phyloP scores from a whole-genome alignment of 805 yeast species.

The Zygoascus bituminiphila region DNA sequence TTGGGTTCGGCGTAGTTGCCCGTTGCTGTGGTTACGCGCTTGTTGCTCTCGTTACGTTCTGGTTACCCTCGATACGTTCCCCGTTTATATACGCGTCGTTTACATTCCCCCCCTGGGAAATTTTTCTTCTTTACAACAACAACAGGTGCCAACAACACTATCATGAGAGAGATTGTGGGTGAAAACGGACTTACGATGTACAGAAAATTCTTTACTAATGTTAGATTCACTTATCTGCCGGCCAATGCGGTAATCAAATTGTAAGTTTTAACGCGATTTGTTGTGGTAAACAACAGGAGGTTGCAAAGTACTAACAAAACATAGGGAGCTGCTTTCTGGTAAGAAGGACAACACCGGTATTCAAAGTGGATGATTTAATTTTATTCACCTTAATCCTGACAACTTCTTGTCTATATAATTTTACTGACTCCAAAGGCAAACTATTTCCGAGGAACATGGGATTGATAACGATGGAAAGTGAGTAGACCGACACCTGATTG shows the following conservation, averaged over 20 bases:
- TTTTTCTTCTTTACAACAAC: background rate
- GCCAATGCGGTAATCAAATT: slow-evolving; percentile 98
- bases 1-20: too few relatives aligned
- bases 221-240: slow-evolving; percentile 90
- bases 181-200: background rate
- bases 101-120: background rate
- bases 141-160: background rate
- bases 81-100: background rate
- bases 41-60: too few relatives aligned
- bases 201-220: background rate
- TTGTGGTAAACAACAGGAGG: too few relatives aligned
- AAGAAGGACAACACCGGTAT: background rate
- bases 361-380: too few relatives aligned
- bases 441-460: slow-evolving; percentile 35
- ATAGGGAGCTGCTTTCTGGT: slow-evolving; percentile 33
- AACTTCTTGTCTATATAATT: too few relatives aligned
- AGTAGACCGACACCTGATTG: background rate
- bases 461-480: slow-evolving; percentile 29
- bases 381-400: background rate
- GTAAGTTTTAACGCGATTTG: slow-evolving; percentile 35
- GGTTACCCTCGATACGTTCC: background rate
- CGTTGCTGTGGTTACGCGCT: too few relatives aligned
- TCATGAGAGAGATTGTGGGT: slow-evolving; percentile 26
- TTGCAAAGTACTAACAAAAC: background rate
- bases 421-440: slow-evolving; percentile 17